Conservation (phyloP, 352 stramenopile species). For the Globisporangium echinulatum region DNA sequence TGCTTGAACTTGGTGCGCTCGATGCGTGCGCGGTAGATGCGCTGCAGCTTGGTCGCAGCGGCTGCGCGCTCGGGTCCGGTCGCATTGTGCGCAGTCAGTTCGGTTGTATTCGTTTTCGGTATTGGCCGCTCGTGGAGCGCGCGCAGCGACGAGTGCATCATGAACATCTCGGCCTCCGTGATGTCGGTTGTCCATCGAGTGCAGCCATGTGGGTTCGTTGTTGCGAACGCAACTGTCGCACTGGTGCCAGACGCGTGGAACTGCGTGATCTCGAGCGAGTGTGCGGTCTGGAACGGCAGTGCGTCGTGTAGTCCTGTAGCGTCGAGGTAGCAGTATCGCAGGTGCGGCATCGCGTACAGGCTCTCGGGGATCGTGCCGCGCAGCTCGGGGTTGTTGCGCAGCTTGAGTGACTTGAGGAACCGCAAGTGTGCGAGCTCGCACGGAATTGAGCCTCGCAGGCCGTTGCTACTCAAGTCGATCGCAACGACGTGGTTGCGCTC, state of each 20-base stretch:
- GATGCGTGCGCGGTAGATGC: slow-evolving; percentile 62
- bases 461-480: slow-evolving; percentile 49
- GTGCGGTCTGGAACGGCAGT: slow-evolving; percentile 36
- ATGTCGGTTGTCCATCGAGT: slow-evolving; percentile 47
- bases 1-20: slow-evolving; percentile 50
- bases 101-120: slow-evolving; percentile 12
- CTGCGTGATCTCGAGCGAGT: slow-evolving; percentile 59
- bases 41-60: slow-evolving; percentile 57
- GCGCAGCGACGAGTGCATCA: slow-evolving; percentile 40
- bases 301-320: slow-evolving; percentile 37
- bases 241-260: slow-evolving; percentile 19
- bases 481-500: slow-evolving; percentile 52
- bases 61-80: slow-evolving; percentile 53
- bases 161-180: slow-evolving; percentile 48
- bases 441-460: slow-evolving; percentile 36
- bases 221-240: slow-evolving; percentile 43
- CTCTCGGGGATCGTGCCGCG: slow-evolving; percentile 18
- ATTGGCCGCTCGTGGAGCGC: slow-evolving; percentile 27
- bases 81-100: slow-evolving; percentile 44
- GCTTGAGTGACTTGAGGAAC: slow-evolving; percentile 45
- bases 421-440: slow-evolving; percentile 32
- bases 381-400: slow-evolving; percentile 47
- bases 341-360: slow-evolving; percentile 35
- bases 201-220: slow-evolving; percentile 14
- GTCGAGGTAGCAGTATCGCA: slow-evolving; percentile 65